Base-by-base conservation (phyloP, 805 yeast genomes). In the Komagataella pastoris region DNA sequence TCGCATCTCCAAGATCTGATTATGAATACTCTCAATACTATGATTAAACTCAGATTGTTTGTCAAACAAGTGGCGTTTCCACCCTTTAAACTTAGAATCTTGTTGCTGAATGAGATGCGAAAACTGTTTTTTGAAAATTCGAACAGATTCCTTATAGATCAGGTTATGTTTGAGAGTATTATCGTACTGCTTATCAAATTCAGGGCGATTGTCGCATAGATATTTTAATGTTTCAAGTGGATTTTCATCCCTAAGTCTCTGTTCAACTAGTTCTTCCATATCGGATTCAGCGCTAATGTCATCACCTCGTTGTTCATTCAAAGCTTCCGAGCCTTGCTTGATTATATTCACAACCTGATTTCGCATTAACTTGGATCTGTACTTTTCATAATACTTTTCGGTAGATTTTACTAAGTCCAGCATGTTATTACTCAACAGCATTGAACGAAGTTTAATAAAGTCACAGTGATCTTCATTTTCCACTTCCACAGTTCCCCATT, bases 401-500 rank as follows among this genome's bases (percentile, higher is more conserved):
- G 95, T 87, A 6, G 88, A 73, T n/a, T 70, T 62, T 46, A 88
- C 80, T 57, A 90, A 74, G 60, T 89, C 96, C 49, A 85, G 75
- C 84, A 88, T 77, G 65, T 87, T 77, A 18, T 81, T 74, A 21
- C 82, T 74, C 66, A 90, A 71, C 49, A 90, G 68, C 44, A 88
- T 66, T 43, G 80, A 75, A 57, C 87, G 77, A 55, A 90, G 72
- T 54, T 72, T 72, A 24, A 66, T 56, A 60, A 88, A 88, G 63
- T 91, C 97, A 66, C 95, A 87, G 64, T 85, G 89, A 7, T 69
- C 65, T 17, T 75, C 76, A 63, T 88, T 83, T 60, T 86, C 96
- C 46, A 87, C 85, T 61, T 89, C 96, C 12, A 87, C 86, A 19
- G 77, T 65, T 0, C 97, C 97, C 97, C 97, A 90, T 17, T 71